Percentiles rank a stretch among this genome's conserved stretches.
phyloP scores from a whole-genome alignment of 768 basidiomycete species.

The Leucosporidium scottii region DNA sequence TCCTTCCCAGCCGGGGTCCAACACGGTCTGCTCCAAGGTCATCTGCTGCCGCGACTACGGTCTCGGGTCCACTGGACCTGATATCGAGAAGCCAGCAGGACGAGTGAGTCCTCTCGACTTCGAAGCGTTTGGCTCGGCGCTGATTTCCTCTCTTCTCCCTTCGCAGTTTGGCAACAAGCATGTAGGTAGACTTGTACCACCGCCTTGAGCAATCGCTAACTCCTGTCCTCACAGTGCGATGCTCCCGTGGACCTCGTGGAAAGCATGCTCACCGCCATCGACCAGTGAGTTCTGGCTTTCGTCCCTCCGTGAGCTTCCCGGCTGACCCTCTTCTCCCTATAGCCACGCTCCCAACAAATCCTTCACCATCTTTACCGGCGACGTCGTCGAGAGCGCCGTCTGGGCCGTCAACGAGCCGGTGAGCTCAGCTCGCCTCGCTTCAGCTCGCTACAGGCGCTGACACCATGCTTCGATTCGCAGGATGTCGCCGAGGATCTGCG shows the following conservation, averaged over 20 bases:
- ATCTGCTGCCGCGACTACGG: conserved; percentile 57
- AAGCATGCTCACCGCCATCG: conserved; percentile 50
- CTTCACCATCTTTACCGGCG: conserved; percentile 60
- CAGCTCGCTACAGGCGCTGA: too few relatives aligned
- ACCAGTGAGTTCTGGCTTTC: conserved; percentile 24
- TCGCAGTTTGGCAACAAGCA: conserved; percentile 22
- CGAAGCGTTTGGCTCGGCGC: background rate
- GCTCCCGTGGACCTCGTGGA: conserved; percentile 50
- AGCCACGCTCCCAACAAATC: conserved; percentile 23
- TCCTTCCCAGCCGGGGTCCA: conserved; percentile 48
- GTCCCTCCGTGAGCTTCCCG: too few relatives aligned
- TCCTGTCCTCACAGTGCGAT: conserved; percentile 47
- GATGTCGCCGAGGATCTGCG: conserved; percentile 12
- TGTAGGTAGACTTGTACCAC: background rate
- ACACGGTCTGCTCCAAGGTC: conserved; percentile 56
- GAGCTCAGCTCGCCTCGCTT: too few relatives aligned
- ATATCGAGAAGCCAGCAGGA: conserved; percentile 49
- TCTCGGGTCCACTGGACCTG: conserved; percentile 36
- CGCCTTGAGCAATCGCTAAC: background rate
- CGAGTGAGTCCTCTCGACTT: conserved; percentile 15
- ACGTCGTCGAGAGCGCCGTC: conserved; percentile 50
- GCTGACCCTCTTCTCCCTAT: background rate
- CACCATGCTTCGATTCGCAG: too few relatives aligned
- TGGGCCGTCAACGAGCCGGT: conserved; percentile 23
- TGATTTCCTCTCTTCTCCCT: background rate